Conservation (phyloP, 1,284 basidiomycete species). For the Cutaneotrichosporon cutaneum region DNA sequence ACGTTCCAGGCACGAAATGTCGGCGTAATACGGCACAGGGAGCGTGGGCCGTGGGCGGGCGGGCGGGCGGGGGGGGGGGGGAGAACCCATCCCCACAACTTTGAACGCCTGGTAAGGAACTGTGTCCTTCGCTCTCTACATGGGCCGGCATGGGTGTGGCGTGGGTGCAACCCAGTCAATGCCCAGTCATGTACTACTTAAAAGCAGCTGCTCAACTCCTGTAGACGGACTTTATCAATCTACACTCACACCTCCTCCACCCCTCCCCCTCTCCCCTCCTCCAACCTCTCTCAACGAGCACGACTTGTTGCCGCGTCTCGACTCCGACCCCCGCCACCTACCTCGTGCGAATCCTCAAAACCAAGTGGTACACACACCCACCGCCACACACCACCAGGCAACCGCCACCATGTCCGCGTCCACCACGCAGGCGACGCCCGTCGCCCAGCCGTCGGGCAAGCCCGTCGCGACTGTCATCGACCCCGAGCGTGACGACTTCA, state of each 20-base stretch:
- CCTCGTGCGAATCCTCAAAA: background rate
- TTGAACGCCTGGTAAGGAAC: too few species aligned
- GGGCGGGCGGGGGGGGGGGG: too few species aligned
- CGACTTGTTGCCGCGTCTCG: constrained; percentile 10
- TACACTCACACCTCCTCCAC: constrained; percentile 5
- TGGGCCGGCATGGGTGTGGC: constrained; percentile 4
- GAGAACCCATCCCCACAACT: constrained; percentile 1
- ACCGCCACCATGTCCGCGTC: constrained; percentile 1
- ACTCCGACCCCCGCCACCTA: background rate
- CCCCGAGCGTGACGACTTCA: constrained; percentile 30
- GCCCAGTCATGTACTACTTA: too few species aligned
- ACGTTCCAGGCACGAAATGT: background rate
- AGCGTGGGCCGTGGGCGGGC: too few species aligned
- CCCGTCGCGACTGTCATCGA: constrained; percentile 4
- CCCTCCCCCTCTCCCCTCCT: background rate
- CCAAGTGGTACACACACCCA: background rate
- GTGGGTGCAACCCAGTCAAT: background rate
- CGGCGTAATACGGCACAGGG: constrained; percentile 10
- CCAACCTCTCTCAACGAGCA: constrained; percentile 4
- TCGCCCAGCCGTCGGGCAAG: background rate
- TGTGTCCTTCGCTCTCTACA: too few species aligned
- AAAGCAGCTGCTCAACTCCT: too few species aligned
- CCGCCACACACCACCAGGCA: background rate
- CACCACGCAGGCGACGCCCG: background rate
- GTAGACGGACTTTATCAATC: too few species aligned